These are phyloP conservation scores for Kuraishia floccosa DNA, from an alignment of 805 yeast genomes.

Conservation along the genomic window DNA sequence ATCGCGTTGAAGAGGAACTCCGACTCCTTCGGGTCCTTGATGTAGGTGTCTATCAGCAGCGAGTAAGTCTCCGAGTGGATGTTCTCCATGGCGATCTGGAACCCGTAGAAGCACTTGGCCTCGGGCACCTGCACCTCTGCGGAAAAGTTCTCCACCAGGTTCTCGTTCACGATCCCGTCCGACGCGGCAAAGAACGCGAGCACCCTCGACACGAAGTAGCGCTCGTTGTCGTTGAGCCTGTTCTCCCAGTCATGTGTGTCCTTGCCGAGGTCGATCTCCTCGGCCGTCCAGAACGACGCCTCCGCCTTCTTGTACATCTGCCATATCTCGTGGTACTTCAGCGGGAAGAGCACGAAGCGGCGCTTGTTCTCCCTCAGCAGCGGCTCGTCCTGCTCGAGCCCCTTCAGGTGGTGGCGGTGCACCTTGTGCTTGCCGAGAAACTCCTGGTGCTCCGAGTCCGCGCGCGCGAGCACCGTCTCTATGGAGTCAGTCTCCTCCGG, in stretches of 20 bases:
- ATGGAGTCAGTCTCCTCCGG: constrained; percentile 4
- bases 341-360: constrained; percentile 91
- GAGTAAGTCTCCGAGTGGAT: constrained; percentile 98
- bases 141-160: constrained; percentile 92
- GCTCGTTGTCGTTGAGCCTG: constrained; percentile 80
- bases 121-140: constrained; percentile 97
- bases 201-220: constrained; percentile 85
- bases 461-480: constrained; percentile 10
- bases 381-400: constrained; percentile 80
- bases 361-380: constrained; percentile 72
- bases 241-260: constrained; percentile 91
- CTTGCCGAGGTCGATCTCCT: constrained; percentile 92
- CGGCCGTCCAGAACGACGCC: constrained; percentile 99
- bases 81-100: constrained; percentile 99
- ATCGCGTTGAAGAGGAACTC: constrained; percentile 89
- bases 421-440: constrained; percentile 53
- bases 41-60: constrained; percentile 84
- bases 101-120: constrained; percentile 97
- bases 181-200: constrained; percentile 98
- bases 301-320: constrained; percentile 98
- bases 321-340: constrained; percentile 96
- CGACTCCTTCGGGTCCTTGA: constrained; percentile 91
- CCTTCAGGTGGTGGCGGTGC: constrained; percentile 67
- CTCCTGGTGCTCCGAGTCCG: constrained; percentile 30
- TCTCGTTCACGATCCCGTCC: constrained; percentile 97